Evolutionary conservation across 2,329 filamentous ascomycete genomes (phyloP), one percentile per base, ranked within the genome.

Genomic region (Xylariaceae sp.): DNA sequence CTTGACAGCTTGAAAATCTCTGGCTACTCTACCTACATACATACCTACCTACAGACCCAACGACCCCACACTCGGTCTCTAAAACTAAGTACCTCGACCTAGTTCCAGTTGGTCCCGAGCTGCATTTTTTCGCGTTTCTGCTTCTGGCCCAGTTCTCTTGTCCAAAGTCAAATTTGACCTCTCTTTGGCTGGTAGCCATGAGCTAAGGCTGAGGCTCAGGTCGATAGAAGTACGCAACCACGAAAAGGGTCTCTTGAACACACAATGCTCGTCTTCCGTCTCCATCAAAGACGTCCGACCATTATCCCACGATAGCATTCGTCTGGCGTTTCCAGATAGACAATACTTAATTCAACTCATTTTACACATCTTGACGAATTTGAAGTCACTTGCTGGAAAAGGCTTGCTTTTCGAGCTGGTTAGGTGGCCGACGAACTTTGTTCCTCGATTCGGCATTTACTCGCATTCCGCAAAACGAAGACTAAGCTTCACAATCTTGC

Each of bases 291-390:
- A 68, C 68, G 63, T 57, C 66, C 68, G 52, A 68, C 67, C 58
- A 70, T 70, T 54, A 69, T 70, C 51, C 68, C 67, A 54, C 66
- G 67, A 70, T 70, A 70, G 54, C 66, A 67, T 63, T 52, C 48
- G 59, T 54, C 47, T 37, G 58, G 60, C 55, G 57, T 59, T 56
- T 50, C 41, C 55, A 52, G 57, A 57, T 56, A 44, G 4, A 21
- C 54, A 40, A 26, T 26, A 51, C 42, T 42, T 45, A 12, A 21
- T 42, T 18, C 40, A 23, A n/a, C 42, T 51, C 37, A 43, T 41
- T 40, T 48, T 50, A 40, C 37, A 9, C 48, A 44, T 26, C 23
- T 37, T 40, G 16, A 37, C 26, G 43, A 54, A 47, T 50, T 47
- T 47, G 1, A 42, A 48, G 45, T 19, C 18, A 20, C 21, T 37